These are phyloP conservation scores for Lophiostoma macrostomum DNA, from an alignment of 495 filamentous ascomycete species.

Conservation along the genomic window DNA sequence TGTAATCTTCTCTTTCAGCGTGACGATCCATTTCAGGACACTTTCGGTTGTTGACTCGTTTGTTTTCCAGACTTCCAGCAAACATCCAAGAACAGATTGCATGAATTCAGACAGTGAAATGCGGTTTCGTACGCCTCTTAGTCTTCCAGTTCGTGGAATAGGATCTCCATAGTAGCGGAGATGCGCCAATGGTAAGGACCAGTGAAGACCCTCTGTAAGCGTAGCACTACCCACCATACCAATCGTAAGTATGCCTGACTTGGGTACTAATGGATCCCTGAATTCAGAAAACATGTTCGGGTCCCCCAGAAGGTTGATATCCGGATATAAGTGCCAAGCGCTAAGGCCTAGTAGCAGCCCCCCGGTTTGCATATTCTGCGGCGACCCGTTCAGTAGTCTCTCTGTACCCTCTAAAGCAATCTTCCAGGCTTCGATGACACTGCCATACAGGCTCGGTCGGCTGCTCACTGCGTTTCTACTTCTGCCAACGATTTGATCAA, in stretches of 20 bases:
- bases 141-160: no score
- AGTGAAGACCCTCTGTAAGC: conserved; percentile 35
- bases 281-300: neutral
- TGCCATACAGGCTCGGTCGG: neutral
- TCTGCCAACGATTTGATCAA: conserved; percentile 40
- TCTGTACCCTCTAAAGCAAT: neutral
- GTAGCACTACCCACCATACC: conserved; percentile 17
- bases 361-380: conserved; percentile 3
- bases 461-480: conserved; percentile 20
- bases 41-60: no score
- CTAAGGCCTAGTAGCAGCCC: conserved; percentile 3
- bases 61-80: no score
- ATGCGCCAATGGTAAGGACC: conserved; percentile 38
- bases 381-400: conserved; percentile 26
- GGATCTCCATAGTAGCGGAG: conserved; percentile 40
- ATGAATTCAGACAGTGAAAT: no score
- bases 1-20: no score
- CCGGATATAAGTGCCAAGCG: conserved; percentile 23
- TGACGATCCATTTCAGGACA: no score
- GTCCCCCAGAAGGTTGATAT: conserved; percentile 2
- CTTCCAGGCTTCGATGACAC: conserved; percentile 2
- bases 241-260: neutral
- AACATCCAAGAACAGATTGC: no score
- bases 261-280: conserved; percentile 12
- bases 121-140: no score